Conservation (phyloP, 345 rosid genomes). For the Noccaea caerulescens region DNA sequence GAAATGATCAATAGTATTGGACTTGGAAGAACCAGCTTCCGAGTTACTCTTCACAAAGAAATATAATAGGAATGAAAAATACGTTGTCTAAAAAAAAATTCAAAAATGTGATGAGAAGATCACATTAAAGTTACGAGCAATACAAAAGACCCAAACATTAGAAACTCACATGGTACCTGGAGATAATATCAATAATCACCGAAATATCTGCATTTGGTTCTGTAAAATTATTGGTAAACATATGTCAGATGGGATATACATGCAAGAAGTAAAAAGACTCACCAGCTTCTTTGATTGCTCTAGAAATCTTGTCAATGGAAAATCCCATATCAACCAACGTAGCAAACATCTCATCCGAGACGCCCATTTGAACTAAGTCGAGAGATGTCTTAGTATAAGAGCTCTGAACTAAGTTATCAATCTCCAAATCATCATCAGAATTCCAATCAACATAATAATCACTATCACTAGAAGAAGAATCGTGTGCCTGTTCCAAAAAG, state of each 20-base stretch:
- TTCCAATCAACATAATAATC: conserved; percentile 27
- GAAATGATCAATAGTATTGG: conserved; percentile 58
- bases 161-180: conserved; percentile 30
- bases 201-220: conserved; percentile 29
- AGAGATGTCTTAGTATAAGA: too few species aligned
- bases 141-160: not conserved
- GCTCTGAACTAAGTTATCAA: conserved; percentile 17
- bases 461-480: conserved; percentile 6
- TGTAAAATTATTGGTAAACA: conserved; percentile 2
- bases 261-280: not conserved
- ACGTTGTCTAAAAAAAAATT: not conserved
- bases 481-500: conserved; percentile 27
- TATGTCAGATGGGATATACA: not conserved
- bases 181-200: conserved; percentile 27
- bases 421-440: conserved; percentile 33
- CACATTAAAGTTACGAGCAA: not conserved
- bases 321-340: conserved; percentile 40
- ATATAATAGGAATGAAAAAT: not conserved
- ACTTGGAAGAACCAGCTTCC: conserved; percentile 53
- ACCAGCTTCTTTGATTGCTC: conserved; percentile 43
- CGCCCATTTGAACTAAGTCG: too few species aligned
- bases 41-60: conserved; percentile 53
- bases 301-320: conserved; percentile 28
- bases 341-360: conserved; percentile 34
- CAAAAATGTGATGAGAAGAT: not conserved